Base-by-base conservation (phyloP, 202 grass and related monocot species). In the Eragrostis tef region DNA sequence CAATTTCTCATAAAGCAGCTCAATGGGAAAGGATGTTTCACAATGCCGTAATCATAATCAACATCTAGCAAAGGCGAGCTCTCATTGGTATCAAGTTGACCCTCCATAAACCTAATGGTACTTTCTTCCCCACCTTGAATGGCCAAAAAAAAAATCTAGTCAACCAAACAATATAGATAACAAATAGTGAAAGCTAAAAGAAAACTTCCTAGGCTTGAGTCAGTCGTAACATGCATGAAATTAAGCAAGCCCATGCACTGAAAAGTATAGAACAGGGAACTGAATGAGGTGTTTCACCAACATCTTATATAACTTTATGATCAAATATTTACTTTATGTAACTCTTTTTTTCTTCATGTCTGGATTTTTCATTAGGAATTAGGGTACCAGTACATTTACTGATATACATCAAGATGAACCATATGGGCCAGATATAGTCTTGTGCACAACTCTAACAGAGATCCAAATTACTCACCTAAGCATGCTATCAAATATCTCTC, bases 401-500 rank as follows among this genome's bases (percentile, higher is more conserved):
- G 34, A 39, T 39, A 39, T 39, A 39, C 34, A 39, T 39, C 34
- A 39, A 39, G 34, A 39, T 39, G 34, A 39, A 39, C 34, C 34
- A 39, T 39, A 39, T 39, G 34, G 5, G 34, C 34, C 34, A 39
- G 34, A 39, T 39, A 60, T 6, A 60, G 3, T 26, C 5, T 26
- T 62, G 80, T 76, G 48, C 65, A 64, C 11, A 75, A 76, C 21
- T 9, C 12, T 21, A 86, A 26, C 15, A 21, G 56, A 91, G 42
- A 75, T 24, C 22, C 11, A 81, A 80, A 52, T 61, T 61, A 88
- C 90, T 29, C 75, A 98, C 96, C 92, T 87, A 98, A 95, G 68
- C 96, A 98, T 53, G 96, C 96, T 87, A 98, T 98, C 86, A 98
- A 83, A 85, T 98, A 98, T 89, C 96, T 91, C 87, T 95, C 90